Evolutionary conservation across 208 protist species (phyloP).

Genomic region (Endotrypanum monterogeii): DNA sequence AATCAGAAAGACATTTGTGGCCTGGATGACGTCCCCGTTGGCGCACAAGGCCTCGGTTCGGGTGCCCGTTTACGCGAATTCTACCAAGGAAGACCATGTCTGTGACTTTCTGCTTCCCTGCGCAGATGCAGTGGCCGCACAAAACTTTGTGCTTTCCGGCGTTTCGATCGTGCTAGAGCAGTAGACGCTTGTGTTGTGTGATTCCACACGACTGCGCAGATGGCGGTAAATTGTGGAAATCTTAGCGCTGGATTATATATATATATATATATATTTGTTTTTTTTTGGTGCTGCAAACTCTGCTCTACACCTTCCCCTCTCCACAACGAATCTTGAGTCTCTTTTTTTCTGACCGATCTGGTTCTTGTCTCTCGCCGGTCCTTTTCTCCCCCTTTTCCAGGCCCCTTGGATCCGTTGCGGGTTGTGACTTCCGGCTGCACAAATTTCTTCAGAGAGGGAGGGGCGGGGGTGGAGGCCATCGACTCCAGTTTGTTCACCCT

Average conservation of each 20-base stretch:
- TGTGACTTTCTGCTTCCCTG: conserved; percentile 89
- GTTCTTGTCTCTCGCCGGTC: not conserved
- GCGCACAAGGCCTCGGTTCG: conserved; percentile 36
- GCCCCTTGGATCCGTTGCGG: too few relatives aligned
- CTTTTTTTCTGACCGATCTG: not conserved
- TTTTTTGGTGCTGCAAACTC: too few relatives aligned
- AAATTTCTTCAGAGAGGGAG: too few relatives aligned
- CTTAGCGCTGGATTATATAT: not conserved
- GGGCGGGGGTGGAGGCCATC: too few relatives aligned
- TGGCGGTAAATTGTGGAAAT: too few relatives aligned
- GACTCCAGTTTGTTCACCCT: too few relatives aligned
- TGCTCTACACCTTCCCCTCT: too few relatives aligned
- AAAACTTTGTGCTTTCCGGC: conserved; percentile 88
- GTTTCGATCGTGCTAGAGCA: conserved; percentile 86
- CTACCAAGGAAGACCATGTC: conserved; percentile 82
- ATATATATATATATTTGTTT: not conserved
- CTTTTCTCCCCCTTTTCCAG: not conserved
- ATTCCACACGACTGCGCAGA: not conserved
- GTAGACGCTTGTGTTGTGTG: conserved; percentile 21
- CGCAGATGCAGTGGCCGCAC: conserved; percentile 44
- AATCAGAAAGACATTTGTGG: conserved; percentile 74
- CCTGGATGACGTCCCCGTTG: conserved; percentile 49
- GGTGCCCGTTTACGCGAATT: conserved; percentile 89
- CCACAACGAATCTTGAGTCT: too few relatives aligned
- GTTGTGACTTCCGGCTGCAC: too few relatives aligned